phyloP scores from a whole-genome alignment of 2,329 filamentous ascomycete species.

The Cryphonectria nitschkei region DNA sequence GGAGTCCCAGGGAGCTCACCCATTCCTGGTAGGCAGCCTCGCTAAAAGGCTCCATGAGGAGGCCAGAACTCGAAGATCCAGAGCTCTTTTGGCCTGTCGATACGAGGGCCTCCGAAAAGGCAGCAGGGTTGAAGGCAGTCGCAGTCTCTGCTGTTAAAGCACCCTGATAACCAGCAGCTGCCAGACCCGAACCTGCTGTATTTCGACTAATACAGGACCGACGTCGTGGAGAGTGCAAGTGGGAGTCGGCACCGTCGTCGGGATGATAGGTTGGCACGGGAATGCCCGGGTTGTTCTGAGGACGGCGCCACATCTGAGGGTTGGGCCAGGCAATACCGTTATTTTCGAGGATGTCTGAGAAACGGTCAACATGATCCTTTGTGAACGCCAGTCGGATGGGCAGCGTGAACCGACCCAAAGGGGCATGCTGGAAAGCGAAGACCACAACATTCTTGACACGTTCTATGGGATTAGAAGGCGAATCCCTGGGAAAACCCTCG shows the following conservation, averaged over 20 bases:
- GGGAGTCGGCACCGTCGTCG: conserved; percentile 56
- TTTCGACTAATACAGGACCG: conserved; percentile 32
- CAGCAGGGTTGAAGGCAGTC: neutral
- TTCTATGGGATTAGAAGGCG: conserved; percentile 59
- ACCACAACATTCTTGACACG: conserved; percentile 72
- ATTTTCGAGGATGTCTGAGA: conserved; percentile 70
- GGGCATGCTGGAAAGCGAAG: conserved; percentile 87
- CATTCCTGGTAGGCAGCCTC: conserved; percentile 35
- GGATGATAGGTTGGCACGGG: conserved; percentile 45
- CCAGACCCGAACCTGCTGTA: neutral
- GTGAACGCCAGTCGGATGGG: neutral
- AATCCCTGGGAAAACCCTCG: conserved; percentile 68
- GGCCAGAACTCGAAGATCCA: conserved; percentile 29
- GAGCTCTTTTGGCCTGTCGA: conserved; percentile 18
- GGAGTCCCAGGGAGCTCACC: conserved; percentile 29
- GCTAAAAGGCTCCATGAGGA: conserved; percentile 36
- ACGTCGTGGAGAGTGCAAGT: conserved; percentile 65
- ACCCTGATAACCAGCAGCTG: conserved; percentile 10
- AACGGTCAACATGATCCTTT: conserved; percentile 5
- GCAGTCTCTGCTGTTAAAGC: conserved; percentile 10
- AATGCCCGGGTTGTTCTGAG: conserved; percentile 46
- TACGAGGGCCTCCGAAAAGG: neutral
- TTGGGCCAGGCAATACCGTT: conserved; percentile 83
- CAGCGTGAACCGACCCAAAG: conserved; percentile 60
- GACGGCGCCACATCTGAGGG: conserved; percentile 66